Evolutionary conservation across 1,139 yeast genomes (phyloP), one percentile per base, ranked within the genome.

Genomic region (Taiozyma onychis): DNA sequence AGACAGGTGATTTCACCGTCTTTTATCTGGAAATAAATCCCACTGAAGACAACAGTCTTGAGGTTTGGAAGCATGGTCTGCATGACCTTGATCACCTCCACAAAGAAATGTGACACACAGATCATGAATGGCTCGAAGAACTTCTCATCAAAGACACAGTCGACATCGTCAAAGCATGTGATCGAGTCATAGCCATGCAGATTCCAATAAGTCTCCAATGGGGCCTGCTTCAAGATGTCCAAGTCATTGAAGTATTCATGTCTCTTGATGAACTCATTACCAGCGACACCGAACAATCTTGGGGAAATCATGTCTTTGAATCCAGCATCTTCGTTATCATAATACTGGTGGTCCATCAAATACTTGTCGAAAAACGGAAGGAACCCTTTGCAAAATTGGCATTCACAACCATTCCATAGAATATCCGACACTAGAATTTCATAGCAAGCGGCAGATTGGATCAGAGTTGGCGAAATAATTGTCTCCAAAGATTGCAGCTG

Each of bases 401-500:
- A 85, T 49, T 75, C 75, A 64, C 93, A 85, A 0, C 91, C 91
- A 62, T 84, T 85, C 90, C 91, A 86, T 42, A 86, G 64, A 48
- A 85, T 56, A 54, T 83, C 85, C 50, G 87, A 83, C 66, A 83
- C 80, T 9, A 84, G 66, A 51, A 82, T 83, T 56, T 85, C 93
- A 63, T 85, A 86, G 53, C 88, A 78, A 0, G 88, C 73, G 34
- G 84, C 68, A 0, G 82, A 68, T 51, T 80, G 80, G 51, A 86
- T 63, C 46, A 83, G 70, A 9, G 81, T 78, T 2, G 90, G 89
- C 1, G 82, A 72, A 3, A 76, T 66, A 9, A 85, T 61, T 1
- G 69, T 70, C 46, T 76, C 66, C 42, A 77, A 66, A 9, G 70
- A 66, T 6, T 57, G 57, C 30, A 82, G 59, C 18, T 70, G 62